Evolutionary conservation across 1,284 basidiomycete genomes (phyloP).

Genomic region (Trametes versicolor): DNA sequence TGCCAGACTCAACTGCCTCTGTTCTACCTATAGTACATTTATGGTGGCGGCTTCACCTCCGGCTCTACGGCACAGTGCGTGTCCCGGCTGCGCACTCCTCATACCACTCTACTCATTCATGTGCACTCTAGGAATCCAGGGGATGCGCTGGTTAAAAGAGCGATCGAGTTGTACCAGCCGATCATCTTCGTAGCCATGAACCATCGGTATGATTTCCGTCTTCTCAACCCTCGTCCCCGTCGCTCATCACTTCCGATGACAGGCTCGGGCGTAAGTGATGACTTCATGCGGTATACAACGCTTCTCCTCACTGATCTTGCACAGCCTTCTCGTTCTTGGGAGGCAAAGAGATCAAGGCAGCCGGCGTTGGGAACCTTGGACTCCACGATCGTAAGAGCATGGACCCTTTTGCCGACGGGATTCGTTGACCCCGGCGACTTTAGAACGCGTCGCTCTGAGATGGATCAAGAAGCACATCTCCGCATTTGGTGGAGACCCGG

Average conservation of each 20-base stretch:
- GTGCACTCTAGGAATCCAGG: not conserved
- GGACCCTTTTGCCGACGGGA: not conserved
- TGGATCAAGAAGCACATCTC: not conserved
- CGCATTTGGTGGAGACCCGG: not conserved
- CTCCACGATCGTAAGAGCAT: not conserved
- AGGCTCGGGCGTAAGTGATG: not conserved
- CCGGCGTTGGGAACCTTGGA: not conserved
- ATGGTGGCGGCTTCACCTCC: not conserved
- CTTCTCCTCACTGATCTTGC: not conserved
- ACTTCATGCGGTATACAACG: not conserved
- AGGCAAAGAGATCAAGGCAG: not conserved
- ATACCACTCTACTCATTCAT: not conserved
- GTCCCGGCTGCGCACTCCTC: not conserved
- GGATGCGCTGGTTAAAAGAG: not conserved
- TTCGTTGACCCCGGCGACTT: not conserved
- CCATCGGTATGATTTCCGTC: not conserved
- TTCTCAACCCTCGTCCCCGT: not conserved
- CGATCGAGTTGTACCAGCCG: not conserved
- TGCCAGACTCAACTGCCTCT: not conserved
- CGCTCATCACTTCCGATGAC: not conserved
- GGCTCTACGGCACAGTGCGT: not conserved
- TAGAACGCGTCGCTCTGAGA: not conserved
- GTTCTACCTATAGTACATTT: not conserved
- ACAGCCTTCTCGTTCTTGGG: not conserved
- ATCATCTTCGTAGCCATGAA: not conserved